These are phyloP conservation scores for Logfia minima DNA, from an alignment of 129 eudicot species.

Conservation along the genomic window DNA sequence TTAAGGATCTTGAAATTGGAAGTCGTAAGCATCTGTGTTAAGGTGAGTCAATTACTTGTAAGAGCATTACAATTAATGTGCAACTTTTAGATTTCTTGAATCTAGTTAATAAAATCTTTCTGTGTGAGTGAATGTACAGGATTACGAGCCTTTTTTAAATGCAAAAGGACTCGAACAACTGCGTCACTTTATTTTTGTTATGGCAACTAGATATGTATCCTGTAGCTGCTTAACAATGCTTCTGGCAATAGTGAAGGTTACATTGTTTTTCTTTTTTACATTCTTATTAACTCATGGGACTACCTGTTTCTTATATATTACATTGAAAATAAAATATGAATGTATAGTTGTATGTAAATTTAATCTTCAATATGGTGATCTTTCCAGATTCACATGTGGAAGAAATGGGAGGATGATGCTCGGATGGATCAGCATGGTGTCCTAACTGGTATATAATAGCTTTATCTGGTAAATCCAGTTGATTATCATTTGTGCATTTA, in stretches of 20 bases:
- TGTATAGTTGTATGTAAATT: background rate
- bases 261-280: background rate
- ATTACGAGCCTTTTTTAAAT: constrained; percentile 76
- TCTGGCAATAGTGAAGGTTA: constrained; percentile 85
- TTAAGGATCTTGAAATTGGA: constrained; percentile 47
- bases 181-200: constrained; percentile 83
- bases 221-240: constrained; percentile 95
- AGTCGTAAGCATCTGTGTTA: constrained; percentile 44
- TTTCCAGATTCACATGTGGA: constrained; percentile 79
- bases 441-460: constrained; percentile 51
- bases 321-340: background rate
- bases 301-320: background rate
- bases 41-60: constrained; percentile 41
- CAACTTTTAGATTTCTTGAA: background rate
- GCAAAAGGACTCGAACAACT: constrained; percentile 92
- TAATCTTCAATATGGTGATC: constrained; percentile 7
- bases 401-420: constrained; percentile 89
- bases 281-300: background rate
- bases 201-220: constrained; percentile 81
- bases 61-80: background rate
- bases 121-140: constrained; percentile 36
- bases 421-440: constrained; percentile 64
- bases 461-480: background rate
- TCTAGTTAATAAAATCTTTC: background rate
- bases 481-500: background rate